phyloP scores from a whole-genome alignment of 768 basidiomycete genomes.

The Russula ochroleuca region DNA sequence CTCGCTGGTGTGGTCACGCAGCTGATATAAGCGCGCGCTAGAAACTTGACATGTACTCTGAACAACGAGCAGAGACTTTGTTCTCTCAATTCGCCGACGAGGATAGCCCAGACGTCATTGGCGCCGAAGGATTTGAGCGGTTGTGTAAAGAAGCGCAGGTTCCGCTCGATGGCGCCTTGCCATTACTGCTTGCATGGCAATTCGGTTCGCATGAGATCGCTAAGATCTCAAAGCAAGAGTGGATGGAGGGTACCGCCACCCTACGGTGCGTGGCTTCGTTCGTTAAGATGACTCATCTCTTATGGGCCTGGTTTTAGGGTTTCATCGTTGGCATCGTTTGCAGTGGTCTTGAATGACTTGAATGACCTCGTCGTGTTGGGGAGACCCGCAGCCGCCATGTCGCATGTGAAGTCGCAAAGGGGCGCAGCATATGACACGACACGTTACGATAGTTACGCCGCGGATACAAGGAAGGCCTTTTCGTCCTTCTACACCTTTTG shows the following conservation, averaged over 20 bases:
- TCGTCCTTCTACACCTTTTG: slow-evolving; percentile 64
- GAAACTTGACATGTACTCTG: slow-evolving; percentile 43
- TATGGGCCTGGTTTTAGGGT: slow-evolving; percentile 37
- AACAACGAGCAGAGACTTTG: slow-evolving; percentile 45
- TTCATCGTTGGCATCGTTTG: slow-evolving; percentile 47
- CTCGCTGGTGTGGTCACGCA: background rate
- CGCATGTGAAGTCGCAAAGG: slow-evolving; percentile 37
- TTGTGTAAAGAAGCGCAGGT: slow-evolving; percentile 69
- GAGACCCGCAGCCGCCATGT: slow-evolving; percentile 35
- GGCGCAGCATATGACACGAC: slow-evolving; percentile 53
- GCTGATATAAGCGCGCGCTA: slow-evolving; percentile 18
- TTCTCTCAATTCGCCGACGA: slow-evolving; percentile 56
- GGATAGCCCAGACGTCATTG: slow-evolving; percentile 56
- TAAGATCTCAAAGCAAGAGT: slow-evolving; percentile 63
- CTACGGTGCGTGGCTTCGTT: slow-evolving; percentile 39
- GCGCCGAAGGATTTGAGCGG: slow-evolving; percentile 65
- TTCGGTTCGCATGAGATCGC: slow-evolving; percentile 67
- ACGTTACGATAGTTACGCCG: slow-evolving; percentile 47
- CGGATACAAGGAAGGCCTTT: slow-evolving; percentile 51
- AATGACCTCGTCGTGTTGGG: slow-evolving; percentile 55
- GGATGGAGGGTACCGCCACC: slow-evolving; percentile 53
- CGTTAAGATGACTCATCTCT: slow-evolving; percentile 18
- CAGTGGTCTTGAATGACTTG: slow-evolving; percentile 53
- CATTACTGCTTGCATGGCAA: slow-evolving; percentile 75
- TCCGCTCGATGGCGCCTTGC: slow-evolving; percentile 65